These are phyloP conservation scores for Clitopilus passeckerianus DNA, from an alignment of 768 basidiomycete genomes.

Conservation along the genomic window DNA sequence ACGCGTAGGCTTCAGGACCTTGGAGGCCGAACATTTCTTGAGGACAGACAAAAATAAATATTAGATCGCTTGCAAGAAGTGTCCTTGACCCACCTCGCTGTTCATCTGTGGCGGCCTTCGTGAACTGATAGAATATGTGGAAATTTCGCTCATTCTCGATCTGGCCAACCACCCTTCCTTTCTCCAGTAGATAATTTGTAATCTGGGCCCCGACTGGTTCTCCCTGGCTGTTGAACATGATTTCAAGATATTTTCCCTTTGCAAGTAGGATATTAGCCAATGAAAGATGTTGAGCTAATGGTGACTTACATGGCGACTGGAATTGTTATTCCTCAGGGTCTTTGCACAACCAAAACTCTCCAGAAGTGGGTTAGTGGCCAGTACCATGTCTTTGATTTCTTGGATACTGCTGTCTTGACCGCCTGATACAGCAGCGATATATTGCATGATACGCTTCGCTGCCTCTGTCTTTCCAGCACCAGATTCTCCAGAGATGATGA, in stretches of 20 bases:
- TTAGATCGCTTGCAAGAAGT: neutral
- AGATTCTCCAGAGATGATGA: conserved; percentile 98
- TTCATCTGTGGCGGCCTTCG: conserved; percentile 86
- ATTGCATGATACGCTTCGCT: conserved; percentile 99
- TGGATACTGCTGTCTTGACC: conserved; percentile 87
- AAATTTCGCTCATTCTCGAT: conserved; percentile 96
- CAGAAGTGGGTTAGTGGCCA: conserved; percentile 94
- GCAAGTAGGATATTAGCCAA: conserved; percentile 11
- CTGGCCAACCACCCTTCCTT: conserved; percentile 94
- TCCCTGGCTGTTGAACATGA: conserved; percentile 94
- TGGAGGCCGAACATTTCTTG: conserved; percentile 92
- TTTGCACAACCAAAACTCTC: conserved; percentile 99
- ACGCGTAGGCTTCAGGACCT: conserved; percentile 93
- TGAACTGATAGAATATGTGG: conserved; percentile 99
- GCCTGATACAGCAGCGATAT: conserved; percentile 95
- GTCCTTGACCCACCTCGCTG: conserved; percentile 65
- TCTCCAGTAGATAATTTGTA: conserved; percentile 97
- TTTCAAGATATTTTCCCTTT: conserved; percentile 98
- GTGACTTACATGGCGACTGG: conserved; percentile 86
- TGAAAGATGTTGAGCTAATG: neutral
- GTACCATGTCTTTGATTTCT: conserved; percentile 99
- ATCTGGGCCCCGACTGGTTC: conserved; percentile 98
- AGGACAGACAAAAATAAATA: conserved; percentile 10
- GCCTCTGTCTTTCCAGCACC: conserved; percentile 99
- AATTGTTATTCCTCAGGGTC: conserved; percentile 98